These are phyloP conservation scores for Kodamaea hsintzibuensis DNA, from an alignment of 805 yeast species.

Conservation along the genomic window DNA sequence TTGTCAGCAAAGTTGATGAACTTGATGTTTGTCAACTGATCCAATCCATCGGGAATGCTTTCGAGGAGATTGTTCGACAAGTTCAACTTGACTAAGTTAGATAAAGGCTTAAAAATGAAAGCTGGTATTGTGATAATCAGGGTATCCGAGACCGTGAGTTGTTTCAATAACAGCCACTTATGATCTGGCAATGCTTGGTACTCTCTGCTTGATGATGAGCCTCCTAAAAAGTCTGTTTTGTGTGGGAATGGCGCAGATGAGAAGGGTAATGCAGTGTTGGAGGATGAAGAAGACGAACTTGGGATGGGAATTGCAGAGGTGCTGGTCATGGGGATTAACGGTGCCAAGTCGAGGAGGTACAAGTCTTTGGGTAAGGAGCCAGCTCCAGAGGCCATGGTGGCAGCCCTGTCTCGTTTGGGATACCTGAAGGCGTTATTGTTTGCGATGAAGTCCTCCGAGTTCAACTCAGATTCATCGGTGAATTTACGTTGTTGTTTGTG, in stretches of 20 bases:
- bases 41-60: slow-evolving; percentile 54
- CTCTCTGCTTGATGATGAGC: slow-evolving; percentile 11
- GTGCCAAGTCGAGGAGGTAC: slow-evolving; percentile 9
- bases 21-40: slow-evolving; percentile 47
- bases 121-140: slow-evolving; percentile 38
- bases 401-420: slow-evolving; percentile 25
- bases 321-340: slow-evolving; percentile 1
- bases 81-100: slow-evolving; percentile 49
- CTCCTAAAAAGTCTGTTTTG: neutral
- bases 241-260: neutral
- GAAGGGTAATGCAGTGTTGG: neutral
- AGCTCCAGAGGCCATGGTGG: slow-evolving; percentile 25
- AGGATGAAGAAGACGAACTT: neutral
- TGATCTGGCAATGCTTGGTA: slow-evolving; percentile 30
- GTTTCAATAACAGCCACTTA: slow-evolving; percentile 44
- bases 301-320: neutral
- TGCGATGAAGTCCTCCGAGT: slow-evolving; percentile 6
- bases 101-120: slow-evolving; percentile 39
- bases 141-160: slow-evolving; percentile 42
- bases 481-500: slow-evolving; percentile 23
- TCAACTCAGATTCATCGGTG: slow-evolving; percentile 16
- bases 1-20: slow-evolving; percentile 47
- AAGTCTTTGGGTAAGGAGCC: slow-evolving; percentile 28
- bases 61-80: slow-evolving; percentile 54
- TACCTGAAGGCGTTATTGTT: slow-evolving; percentile 26